A percentile compares a stretch with the other conserved stretches of the same genome.
These are phyloP conservation scores for Carex arenaria DNA, from an alignment of 202 grass and related monocot genomes.

Conservation along the genomic window DNA sequence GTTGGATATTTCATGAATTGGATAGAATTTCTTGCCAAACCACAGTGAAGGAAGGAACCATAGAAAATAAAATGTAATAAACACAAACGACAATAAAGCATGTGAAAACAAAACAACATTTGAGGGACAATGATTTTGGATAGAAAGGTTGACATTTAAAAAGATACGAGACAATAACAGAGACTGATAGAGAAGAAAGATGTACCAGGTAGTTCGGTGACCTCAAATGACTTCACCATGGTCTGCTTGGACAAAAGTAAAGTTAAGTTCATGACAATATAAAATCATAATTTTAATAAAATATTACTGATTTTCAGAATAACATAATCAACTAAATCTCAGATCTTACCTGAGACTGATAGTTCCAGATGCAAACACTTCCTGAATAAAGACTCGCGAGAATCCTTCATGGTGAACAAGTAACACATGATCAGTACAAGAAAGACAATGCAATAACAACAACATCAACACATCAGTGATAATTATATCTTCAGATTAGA, in stretches of 20 bases:
- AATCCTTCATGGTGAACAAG: constrained; percentile 56
- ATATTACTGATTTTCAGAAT: constrained; percentile 1
- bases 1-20: not conserved
- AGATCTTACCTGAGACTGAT: constrained; percentile 73
- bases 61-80: not conserved
- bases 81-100: not conserved
- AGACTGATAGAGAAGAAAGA: constrained; percentile 12
- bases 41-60: not conserved
- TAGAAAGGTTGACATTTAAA: not conserved
- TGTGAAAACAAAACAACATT: not conserved
- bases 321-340: constrained; percentile 7
- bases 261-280: not conserved
- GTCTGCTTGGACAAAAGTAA: constrained; percentile 53
- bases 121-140: constrained; percentile 2
- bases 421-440: constrained; percentile 2
- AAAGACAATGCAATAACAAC: not conserved
- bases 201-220: constrained; percentile 86
- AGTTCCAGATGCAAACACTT: constrained; percentile 97
- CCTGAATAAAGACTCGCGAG: constrained; percentile 89
- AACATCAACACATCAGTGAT: not conserved
- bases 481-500: not conserved
- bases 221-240: constrained; percentile 98
- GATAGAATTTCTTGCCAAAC: constrained; percentile 7
- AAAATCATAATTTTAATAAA: constrained; percentile 20
- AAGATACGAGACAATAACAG: not conserved